Conservation (phyloP, 108 stramenopile species). For the Nitzschia putrida region DNA sequence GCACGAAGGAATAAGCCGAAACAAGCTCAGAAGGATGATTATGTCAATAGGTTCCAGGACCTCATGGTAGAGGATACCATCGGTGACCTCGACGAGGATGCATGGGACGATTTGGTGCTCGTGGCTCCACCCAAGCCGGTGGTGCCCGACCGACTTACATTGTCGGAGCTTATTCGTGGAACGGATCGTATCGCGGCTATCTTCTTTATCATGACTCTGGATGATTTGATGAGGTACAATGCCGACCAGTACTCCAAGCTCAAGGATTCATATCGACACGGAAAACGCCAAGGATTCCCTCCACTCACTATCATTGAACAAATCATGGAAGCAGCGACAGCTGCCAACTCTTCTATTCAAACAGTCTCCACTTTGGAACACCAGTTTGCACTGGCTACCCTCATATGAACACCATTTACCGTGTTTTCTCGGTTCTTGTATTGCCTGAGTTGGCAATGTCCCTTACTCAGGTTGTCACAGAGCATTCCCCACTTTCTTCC, state of each 20-base stretch:
- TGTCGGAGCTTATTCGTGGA: slow-evolving; percentile 38
- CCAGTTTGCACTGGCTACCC: slow-evolving; percentile 36
- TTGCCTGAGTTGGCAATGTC: slow-evolving; percentile 39
- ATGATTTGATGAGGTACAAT: slow-evolving; percentile 35
- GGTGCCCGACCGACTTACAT: slow-evolving; percentile 5
- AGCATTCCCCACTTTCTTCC: slow-evolving; percentile 10
- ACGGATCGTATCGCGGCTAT: slow-evolving; percentile 47
- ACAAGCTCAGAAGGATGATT: too few species aligned
- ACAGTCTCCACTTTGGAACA: slow-evolving; percentile 43
- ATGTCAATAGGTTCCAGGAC: too few species aligned
- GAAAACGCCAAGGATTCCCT: slow-evolving; percentile 4
- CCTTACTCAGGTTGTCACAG: slow-evolving; percentile 26
- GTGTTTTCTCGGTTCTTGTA: slow-evolving; percentile 39
- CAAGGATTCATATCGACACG: background rate
- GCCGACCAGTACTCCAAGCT: slow-evolving; percentile 25
- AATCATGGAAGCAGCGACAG: slow-evolving; percentile 42
- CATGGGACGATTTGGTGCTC: too few species aligned
- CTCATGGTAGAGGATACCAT: too few species aligned
- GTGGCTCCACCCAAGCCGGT: background rate
- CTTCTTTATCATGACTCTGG: slow-evolving; percentile 39
- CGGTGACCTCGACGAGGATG: too few species aligned
- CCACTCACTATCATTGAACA: slow-evolving; percentile 26
- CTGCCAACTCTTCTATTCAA: slow-evolving; percentile 45
- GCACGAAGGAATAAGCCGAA: too few species aligned
- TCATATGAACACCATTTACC: slow-evolving; percentile 50